Conservation (phyloP, 2,329 filamentous ascomycete species). For the Phyllosticta citriasiana region DNA sequence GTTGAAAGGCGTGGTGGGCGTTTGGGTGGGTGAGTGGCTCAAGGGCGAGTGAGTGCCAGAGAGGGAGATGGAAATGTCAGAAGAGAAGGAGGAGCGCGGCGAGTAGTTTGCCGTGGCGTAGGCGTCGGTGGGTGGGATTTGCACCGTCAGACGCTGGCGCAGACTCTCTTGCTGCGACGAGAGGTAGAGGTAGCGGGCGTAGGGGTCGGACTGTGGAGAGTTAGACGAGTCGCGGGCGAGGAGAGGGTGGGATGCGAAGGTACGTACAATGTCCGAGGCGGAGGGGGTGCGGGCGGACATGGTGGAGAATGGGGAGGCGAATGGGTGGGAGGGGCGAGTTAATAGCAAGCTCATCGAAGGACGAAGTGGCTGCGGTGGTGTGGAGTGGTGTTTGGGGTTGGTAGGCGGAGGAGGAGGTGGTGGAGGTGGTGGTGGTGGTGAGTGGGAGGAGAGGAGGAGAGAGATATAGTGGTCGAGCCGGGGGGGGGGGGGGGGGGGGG, state of each 20-base stretch:
- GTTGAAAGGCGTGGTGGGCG: not conserved
- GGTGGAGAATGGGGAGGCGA: not conserved
- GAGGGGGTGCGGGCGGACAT: conserved; percentile 4
- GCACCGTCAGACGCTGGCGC: conserved; percentile 29
- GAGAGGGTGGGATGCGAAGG: not conserved
- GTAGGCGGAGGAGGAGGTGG: not conserved
- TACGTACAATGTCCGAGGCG: conserved; percentile 3
- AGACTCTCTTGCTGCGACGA: conserved; percentile 31
- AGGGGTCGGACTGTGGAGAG: conserved; percentile 17
- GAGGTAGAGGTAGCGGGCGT: conserved; percentile 32
- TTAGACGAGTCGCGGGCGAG: not conserved
- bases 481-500: no score
- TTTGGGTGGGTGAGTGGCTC: conserved; percentile 14
- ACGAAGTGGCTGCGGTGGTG: not conserved
- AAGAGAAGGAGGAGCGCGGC: conserved; percentile 17
- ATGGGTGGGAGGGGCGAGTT: not conserved
- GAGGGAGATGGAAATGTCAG: conserved; percentile 12
- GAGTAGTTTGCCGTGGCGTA: conserved; percentile 18
- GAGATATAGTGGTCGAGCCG: not conserved
- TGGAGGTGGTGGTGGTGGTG: no score
- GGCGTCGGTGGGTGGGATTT: conserved; percentile 21
- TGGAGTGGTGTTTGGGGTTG: not conserved
- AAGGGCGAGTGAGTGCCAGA: conserved; percentile 16
- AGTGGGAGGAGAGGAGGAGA: not conserved
- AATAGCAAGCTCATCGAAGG: conserved; percentile 1